Conservation (phyloP, 305 asterid genomes). For the Salvia sclarea region DNA sequence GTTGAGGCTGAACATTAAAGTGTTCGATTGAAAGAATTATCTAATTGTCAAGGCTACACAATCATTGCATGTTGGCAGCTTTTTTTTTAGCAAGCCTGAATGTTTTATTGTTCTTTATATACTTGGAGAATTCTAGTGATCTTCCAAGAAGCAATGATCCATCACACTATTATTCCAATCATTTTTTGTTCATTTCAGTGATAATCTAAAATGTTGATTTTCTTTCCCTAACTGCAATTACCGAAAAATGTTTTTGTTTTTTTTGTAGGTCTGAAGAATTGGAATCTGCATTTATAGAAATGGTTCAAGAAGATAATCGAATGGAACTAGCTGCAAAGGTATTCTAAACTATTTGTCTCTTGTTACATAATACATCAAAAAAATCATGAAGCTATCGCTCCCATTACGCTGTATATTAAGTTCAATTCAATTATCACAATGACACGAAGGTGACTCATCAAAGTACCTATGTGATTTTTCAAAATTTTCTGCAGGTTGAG, state of each 20-base stretch:
- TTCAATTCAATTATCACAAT: not conserved
- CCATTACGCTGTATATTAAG: not conserved
- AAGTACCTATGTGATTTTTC: slow-evolving; percentile 20
- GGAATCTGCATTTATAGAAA: slow-evolving; percentile 93
- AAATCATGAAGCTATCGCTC: not conserved
- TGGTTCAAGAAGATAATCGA: slow-evolving; percentile 82
- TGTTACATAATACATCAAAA: slow-evolving; percentile 17
- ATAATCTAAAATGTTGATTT: slow-evolving; percentile 7
- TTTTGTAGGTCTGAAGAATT: slow-evolving; percentile 82
- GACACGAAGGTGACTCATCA: not conserved
- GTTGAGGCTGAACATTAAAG: slow-evolving; percentile 11
- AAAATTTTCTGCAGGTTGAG: slow-evolving; percentile 61
- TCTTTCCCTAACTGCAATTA: slow-evolving; percentile 1
- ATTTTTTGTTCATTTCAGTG: slow-evolving; percentile 12
- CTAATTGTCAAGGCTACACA: not conserved
- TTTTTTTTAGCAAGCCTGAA: slow-evolving; percentile 6
- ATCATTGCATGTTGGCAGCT: not conserved
- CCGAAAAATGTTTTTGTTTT: slow-evolving; percentile 16
- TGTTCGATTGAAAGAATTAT: slow-evolving; percentile 6
- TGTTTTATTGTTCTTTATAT: not conserved
- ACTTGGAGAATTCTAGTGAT: not conserved
- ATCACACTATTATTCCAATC: slow-evolving; percentile 1
- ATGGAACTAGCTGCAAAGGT: slow-evolving; percentile 88
- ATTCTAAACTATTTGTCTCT: slow-evolving; percentile 32
- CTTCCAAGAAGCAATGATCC: slow-evolving; percentile 6